Conservation (phyloP, 2,329 filamentous ascomycete genomes). For the Colletotrichum eremochloae region DNA sequence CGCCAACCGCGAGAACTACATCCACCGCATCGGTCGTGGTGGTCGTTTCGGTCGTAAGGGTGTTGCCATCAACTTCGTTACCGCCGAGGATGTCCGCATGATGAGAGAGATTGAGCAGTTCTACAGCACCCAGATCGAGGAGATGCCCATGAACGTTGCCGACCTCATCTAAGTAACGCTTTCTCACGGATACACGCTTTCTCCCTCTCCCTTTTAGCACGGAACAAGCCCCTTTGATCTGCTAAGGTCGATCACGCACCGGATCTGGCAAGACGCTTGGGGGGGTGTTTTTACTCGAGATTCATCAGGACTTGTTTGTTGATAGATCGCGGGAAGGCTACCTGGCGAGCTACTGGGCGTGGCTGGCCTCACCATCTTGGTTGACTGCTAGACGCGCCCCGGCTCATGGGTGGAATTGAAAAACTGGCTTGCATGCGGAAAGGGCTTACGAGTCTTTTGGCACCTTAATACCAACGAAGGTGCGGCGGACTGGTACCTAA, state of each 20-base stretch:
- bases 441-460: constrained; percentile 42
- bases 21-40: constrained; percentile 99
- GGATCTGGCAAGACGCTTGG: constrained; percentile 39
- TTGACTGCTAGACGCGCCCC: constrained; percentile 37
- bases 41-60: constrained; percentile 99
- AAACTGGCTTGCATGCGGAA: constrained; percentile 44
- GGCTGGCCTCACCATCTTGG: constrained; percentile 32
- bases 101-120: constrained; percentile 99
- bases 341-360: constrained; percentile 41
- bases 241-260: constrained; percentile 37
- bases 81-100: constrained; percentile 98
- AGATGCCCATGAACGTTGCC: constrained; percentile 98
- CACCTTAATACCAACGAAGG: constrained; percentile 45
- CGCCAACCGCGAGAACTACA: constrained; percentile 99
- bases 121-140: constrained; percentile 99
- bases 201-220: constrained; percentile 36
- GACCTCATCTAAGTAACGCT: constrained; percentile 74
- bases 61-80: constrained; percentile 99
- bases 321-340: constrained; percentile 44
- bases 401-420: constrained; percentile 43
- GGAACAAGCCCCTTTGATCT: constrained; percentile 38
- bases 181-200: constrained; percentile 36
- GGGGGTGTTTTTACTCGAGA: constrained; percentile 39
- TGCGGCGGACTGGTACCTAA: constrained; percentile 43
- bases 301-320: constrained; percentile 43